phyloP scores from a whole-genome alignment of 192 early-diverging fungal genomes.

The Backusella circina region DNA sequence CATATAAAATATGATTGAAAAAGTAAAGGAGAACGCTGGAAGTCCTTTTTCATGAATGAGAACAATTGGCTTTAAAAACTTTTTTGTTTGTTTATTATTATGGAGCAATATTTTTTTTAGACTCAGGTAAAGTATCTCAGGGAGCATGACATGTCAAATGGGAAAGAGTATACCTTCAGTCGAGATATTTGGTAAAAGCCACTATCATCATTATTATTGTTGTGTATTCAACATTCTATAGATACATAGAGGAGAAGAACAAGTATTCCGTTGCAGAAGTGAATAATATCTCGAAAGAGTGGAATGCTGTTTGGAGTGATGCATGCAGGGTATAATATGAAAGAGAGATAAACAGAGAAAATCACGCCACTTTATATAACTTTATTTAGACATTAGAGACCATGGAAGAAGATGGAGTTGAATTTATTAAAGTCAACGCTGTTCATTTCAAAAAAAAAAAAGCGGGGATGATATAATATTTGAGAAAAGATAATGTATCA shows the following conservation, averaged over 20 bases:
- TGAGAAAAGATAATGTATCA: no score
- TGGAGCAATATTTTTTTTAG: neutral
- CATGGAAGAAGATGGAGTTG: slow-evolving; percentile 17
- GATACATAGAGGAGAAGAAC: neutral
- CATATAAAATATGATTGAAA: neutral
- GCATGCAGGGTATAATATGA: neutral
- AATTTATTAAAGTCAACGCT: slow-evolving; percentile 14
- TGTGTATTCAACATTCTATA: neutral
- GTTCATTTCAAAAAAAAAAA: no score
- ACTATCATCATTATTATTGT: neutral
- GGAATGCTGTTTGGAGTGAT: neutral
- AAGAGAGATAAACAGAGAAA: neutral
- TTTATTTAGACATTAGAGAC: slow-evolving; percentile 2
- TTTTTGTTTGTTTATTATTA: neutral
- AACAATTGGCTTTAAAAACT: neutral
- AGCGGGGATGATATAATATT: no score
- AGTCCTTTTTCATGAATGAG: neutral
- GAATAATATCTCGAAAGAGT: neutral
- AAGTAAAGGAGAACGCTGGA: neutral
- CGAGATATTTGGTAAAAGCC: neutral
- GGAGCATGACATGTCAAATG: neutral
- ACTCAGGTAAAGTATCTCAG: neutral
- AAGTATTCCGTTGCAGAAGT: neutral
- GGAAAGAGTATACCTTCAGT: neutral
- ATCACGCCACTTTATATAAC: neutral